Base-by-base conservation (phyloP, 1,139 yeast species). In the Suhomyces atakaporum region DNA sequence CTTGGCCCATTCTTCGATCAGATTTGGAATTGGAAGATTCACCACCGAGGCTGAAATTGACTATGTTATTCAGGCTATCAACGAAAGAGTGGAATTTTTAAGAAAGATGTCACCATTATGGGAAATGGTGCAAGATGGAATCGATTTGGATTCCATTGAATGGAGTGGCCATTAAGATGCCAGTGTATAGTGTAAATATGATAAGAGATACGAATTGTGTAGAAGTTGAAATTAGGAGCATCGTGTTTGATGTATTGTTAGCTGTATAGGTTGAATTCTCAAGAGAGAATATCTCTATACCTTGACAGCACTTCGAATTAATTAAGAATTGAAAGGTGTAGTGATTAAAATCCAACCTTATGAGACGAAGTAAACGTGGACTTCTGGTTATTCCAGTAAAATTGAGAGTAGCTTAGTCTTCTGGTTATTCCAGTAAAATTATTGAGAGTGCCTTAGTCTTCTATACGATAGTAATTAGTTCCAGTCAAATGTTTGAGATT, bases 121-220 rank as follows among this genome's bases (percentile, higher is more conserved):
- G 97, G 99, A 92, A 68, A 90, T 92, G 97, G 96, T 88, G 38
- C 96, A 92, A 66, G 98, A 92, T 50, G 98, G 98, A 48, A 90
- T 92, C 56, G 99, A 92, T 58, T 75, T 94, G 61, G 77, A 84
- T 55, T 76, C 95, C 29, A 92, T 92, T 55, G 95, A 92, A 68
- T 92, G 99, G 99, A 86, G 96, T 41, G 97, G 96, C 46, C 97
- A 90, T 66, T 89, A 62, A 15, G 4, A 6, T 7, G 26, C 21
- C 16, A 12, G 8, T 16, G 3, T 15, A 15, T 26, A 26, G 29
- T 26, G 14, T 16, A 7, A 26, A 26, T 26, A 26, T 25, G 11
- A 18, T 18, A 18, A 18, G 20, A 18, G 20, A 18, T 6, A 18
- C 20, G 20, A 18, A 18, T 5, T 18, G 20, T 18, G 8, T 18